phyloP scores from a whole-genome alignment of 2,329 filamentous ascomycete species.

The Tolypocladium pustulatum region DNA sequence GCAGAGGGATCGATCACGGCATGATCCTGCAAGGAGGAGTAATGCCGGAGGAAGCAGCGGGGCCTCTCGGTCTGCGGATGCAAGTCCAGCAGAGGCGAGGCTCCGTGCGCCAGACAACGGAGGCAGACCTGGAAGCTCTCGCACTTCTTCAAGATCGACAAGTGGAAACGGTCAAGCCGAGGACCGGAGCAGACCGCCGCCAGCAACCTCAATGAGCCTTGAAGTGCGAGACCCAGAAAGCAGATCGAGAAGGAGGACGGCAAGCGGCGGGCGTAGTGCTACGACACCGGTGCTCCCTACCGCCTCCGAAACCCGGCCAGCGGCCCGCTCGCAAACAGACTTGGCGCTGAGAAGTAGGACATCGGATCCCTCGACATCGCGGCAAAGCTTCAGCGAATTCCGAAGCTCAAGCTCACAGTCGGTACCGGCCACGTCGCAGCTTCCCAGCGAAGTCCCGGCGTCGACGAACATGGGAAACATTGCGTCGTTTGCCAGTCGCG shows the following conservation, averaged over 20 bases:
- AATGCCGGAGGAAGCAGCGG: slow-evolving; percentile 23
- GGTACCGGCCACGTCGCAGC: slow-evolving; percentile 13
- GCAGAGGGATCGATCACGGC: slow-evolving; percentile 52
- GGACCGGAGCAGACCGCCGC: slow-evolving; percentile 41
- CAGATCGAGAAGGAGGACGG: slow-evolving; percentile 35
- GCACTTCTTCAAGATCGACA: slow-evolving; percentile 34
- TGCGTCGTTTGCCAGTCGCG: slow-evolving; percentile 26
- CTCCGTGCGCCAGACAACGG: slow-evolving; percentile 14
- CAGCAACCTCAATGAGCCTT: slow-evolving; percentile 15
- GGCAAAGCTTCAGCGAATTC: slow-evolving; percentile 30
- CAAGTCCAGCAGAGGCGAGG: slow-evolving; percentile 13
- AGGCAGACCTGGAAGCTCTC: slow-evolving; percentile 18
- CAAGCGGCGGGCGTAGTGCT: slow-evolving; percentile 44
- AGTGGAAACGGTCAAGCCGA: slow-evolving; percentile 33
- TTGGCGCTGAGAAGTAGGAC: slow-evolving; percentile 35
- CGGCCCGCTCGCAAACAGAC: slow-evolving; percentile 56
- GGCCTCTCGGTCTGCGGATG: slow-evolving; percentile 21
- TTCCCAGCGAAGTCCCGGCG: slow-evolving; percentile 11
- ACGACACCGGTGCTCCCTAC: slow-evolving; percentile 35
- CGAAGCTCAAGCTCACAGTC: slow-evolving; percentile 30
- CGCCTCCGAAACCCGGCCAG: slow-evolving; percentile 33
- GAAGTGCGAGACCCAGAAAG: slow-evolving; percentile 19
- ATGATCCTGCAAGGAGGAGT: slow-evolving; percentile 34
- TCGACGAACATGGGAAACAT: slow-evolving; percentile 9
- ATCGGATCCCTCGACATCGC: slow-evolving; percentile 23